Conservation (phyloP, 345 rosid species). For the Euphorbia tirucalli region DNA sequence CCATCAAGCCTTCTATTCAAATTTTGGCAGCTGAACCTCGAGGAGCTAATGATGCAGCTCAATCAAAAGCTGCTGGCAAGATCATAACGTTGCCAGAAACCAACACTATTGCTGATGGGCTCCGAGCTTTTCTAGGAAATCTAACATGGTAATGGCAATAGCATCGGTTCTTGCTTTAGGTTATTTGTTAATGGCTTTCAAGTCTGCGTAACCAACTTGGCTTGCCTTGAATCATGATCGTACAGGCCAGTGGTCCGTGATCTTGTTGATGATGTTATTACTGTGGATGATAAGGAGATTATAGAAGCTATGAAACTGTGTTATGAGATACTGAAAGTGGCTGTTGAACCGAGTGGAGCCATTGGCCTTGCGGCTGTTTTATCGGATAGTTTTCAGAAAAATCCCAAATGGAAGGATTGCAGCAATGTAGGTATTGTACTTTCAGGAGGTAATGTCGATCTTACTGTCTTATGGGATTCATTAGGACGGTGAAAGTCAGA, state of each 20-base stretch:
- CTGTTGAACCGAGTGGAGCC: conserved; percentile 92
- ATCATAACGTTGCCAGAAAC: conserved; percentile 63
- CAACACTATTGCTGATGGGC: conserved; percentile 82
- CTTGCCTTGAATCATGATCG: conserved; percentile 8
- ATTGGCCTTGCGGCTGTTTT: conserved; percentile 90
- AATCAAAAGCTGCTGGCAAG: conserved; percentile 74
- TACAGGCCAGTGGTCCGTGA: conserved; percentile 82
- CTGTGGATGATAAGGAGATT: conserved; percentile 66
- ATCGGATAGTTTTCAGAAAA: conserved; percentile 51
- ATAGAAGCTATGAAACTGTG: conserved; percentile 82
- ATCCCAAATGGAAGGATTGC: conserved; percentile 55
- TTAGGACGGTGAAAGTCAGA: too few relatives aligned
- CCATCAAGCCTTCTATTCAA: conserved; percentile 72
- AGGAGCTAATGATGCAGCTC: conserved; percentile 92
- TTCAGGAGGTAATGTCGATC: conserved; percentile 88
- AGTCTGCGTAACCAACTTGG: background rate
- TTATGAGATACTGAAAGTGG: conserved; percentile 76
- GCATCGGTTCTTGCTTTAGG: background rate
- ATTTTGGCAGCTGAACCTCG: conserved; percentile 84
- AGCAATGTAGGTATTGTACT: conserved; percentile 59
- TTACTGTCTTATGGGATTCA: too few relatives aligned
- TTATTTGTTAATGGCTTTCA: background rate
- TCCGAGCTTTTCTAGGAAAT: conserved; percentile 76
- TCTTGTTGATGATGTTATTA: conserved; percentile 64
- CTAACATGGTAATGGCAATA: conserved; percentile 63